A percentile compares a stretch with the other conserved stretches of the same genome.
These are phyloP conservation scores for Trichoderma asperelloides DNA, from an alignment of 495 filamentous ascomycete genomes.

Conservation along the genomic window DNA sequence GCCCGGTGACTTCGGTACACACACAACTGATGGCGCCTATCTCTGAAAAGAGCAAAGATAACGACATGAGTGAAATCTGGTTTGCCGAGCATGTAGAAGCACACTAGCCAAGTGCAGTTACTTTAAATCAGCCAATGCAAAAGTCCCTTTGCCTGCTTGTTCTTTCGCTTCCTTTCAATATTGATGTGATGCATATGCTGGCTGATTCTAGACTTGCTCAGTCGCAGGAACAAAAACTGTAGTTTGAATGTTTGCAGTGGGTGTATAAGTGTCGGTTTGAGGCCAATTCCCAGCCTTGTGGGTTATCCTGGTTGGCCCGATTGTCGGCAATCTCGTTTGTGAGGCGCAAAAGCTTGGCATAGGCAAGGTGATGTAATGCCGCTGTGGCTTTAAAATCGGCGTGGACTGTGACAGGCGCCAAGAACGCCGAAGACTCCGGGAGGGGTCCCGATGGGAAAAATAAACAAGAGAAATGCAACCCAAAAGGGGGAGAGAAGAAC, in stretches of 20 bases:
- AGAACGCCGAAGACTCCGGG: background rate
- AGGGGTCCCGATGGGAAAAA: background rate
- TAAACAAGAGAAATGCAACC: background rate
- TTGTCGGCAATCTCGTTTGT: background rate
- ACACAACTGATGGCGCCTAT: background rate
- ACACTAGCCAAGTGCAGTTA: no score
- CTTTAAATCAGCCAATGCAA: no score
- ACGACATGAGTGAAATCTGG: background rate
- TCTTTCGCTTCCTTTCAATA: background rate
- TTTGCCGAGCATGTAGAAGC: no score
- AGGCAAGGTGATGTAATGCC: constrained; percentile 6
- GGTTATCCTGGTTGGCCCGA: background rate
- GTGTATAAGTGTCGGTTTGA: background rate
- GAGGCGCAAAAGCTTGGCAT: constrained; percentile 6
- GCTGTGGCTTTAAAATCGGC: background rate
- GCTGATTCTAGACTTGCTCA: background rate
- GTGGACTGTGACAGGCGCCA: background rate
- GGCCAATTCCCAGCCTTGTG: background rate
- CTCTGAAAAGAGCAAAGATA: no score
- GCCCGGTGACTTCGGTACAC: background rate
- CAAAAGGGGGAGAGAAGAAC: background rate
- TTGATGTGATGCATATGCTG: background rate
- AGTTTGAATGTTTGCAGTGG: background rate
- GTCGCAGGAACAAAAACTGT: no score
- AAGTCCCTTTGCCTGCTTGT: background rate